Evolutionary conservation across 106 monocot species (phyloP).

Genomic region (Dendrobium officinale): DNA sequence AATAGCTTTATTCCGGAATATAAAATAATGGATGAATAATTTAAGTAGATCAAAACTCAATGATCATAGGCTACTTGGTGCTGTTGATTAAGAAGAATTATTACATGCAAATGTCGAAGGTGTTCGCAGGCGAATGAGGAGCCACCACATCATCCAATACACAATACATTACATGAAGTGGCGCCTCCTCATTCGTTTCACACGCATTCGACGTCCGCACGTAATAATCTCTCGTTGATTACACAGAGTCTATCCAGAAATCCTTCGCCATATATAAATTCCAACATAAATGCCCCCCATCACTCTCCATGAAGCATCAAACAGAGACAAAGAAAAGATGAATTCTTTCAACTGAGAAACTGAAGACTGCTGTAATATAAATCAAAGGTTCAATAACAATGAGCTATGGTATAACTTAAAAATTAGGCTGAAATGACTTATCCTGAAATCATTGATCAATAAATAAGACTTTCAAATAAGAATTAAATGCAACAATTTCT

Average conservation of each 20-base stretch:
- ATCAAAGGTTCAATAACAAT: slow-evolving; percentile 3
- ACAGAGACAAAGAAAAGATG: neutral
- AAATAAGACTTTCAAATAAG: slow-evolving; percentile 1
- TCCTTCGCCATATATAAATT: too few relatives aligned
- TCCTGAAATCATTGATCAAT: neutral
- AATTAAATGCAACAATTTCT: slow-evolving; percentile 5
- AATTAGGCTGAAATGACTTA: neutral
- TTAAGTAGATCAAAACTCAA: neutral
- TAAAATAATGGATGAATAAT: neutral
- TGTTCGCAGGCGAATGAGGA: too few relatives aligned
- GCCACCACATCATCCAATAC: too few relatives aligned
- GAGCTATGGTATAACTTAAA: slow-evolving; percentile 3
- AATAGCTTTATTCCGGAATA: neutral
- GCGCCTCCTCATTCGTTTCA: too few relatives aligned
- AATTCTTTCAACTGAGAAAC: neutral
- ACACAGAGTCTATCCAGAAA: too few relatives aligned
- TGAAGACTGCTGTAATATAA: slow-evolving; percentile 2
- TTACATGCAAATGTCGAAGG: too few relatives aligned
- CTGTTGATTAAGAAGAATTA: too few relatives aligned
- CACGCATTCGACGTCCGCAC: too few relatives aligned
- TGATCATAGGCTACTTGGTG: neutral
- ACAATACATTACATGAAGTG: too few relatives aligned
- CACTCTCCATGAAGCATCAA: too few relatives aligned
- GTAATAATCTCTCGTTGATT: too few relatives aligned
- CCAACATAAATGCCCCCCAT: too few relatives aligned